A percentile compares a stretch with the other conserved stretches of the same genome.
phyloP scores from a whole-genome alignment of 495 filamentous ascomycete species.

The Trichoderma asperelloides region DNA sequence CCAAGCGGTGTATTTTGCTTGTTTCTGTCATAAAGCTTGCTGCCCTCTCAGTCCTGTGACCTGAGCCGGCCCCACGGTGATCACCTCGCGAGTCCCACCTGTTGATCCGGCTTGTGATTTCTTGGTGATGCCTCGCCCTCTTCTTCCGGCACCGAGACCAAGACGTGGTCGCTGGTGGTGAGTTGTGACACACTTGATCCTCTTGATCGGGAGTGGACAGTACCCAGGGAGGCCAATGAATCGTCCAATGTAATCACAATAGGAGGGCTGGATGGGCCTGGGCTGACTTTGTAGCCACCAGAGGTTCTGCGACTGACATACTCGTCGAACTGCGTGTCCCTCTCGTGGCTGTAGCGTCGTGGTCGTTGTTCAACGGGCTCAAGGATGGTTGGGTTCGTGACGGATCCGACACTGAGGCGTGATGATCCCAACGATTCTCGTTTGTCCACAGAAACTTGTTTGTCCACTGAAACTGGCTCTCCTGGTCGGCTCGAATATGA shows the following conservation, averaged over 20 bases:
- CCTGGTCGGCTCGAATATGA: conserved; percentile 13
- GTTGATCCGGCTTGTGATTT: neutral
- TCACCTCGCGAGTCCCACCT: neutral
- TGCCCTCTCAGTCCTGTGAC: neutral
- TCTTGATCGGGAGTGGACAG: neutral
- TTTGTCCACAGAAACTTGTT: neutral
- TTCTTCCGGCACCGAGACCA: conserved; percentile 9
- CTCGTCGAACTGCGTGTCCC: conserved; percentile 27
- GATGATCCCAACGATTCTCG: neutral
- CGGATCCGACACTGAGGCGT: conserved; percentile 2
- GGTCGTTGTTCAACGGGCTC: conserved; percentile 11
- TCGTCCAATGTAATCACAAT: conserved; percentile 22
- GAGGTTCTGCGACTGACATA: conserved; percentile 18
- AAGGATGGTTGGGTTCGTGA: neutral
- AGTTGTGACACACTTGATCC: neutral
- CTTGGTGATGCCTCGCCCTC: neutral
- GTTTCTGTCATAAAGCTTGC: neutral
- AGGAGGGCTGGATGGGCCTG: conserved; percentile 9
- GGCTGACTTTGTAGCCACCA: conserved; percentile 19
- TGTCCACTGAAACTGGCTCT: neutral
- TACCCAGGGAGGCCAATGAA: neutral
- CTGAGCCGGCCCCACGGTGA: neutral
- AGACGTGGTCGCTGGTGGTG: neutral
- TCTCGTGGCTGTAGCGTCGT: conserved; percentile 26
- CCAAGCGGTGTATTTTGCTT: neutral